Conservation (phyloP, 306 rosid genomes). For the Phaseolus lunatus region DNA sequence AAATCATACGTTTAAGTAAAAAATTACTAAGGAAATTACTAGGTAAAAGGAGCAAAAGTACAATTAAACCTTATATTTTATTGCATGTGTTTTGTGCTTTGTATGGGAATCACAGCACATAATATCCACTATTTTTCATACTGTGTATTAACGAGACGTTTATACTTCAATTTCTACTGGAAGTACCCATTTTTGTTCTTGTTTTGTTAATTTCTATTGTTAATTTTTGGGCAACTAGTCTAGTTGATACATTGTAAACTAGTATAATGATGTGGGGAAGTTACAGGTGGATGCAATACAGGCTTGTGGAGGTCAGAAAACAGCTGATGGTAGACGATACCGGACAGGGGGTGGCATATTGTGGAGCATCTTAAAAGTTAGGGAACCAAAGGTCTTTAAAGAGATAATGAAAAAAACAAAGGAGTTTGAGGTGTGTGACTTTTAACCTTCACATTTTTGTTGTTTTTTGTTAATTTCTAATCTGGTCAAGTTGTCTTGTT, state of each 20-base stretch:
- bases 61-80: neutral
- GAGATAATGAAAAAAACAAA: constrained; percentile 86
- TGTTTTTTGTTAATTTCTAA: no score
- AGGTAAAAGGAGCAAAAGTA: neutral
- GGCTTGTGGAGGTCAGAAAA: constrained; percentile 86
- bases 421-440: constrained; percentile 81
- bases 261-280: constrained; percentile 29
- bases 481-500: neutral
- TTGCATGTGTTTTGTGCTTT: neutral
- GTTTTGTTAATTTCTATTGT: neutral
- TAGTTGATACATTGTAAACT: constrained; percentile 29
- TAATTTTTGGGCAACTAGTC: constrained; percentile 20
- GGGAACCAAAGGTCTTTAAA: constrained; percentile 70
- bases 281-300: constrained; percentile 79
- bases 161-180: constrained; percentile 25
- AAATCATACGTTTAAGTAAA: no score
- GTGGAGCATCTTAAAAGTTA: constrained; percentile 82
- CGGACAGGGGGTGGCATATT: constrained; percentile 88
- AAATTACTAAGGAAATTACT: neutral
- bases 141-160: neutral
- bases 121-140: constrained; percentile 1
- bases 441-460: constrained; percentile 5
- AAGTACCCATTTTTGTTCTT: neutral
- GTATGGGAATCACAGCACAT: neutral
- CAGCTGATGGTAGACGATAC: constrained; percentile 74